phyloP scores from a whole-genome alignment of 352 stramenopile species.

The Phytopythium boreale region DNA sequence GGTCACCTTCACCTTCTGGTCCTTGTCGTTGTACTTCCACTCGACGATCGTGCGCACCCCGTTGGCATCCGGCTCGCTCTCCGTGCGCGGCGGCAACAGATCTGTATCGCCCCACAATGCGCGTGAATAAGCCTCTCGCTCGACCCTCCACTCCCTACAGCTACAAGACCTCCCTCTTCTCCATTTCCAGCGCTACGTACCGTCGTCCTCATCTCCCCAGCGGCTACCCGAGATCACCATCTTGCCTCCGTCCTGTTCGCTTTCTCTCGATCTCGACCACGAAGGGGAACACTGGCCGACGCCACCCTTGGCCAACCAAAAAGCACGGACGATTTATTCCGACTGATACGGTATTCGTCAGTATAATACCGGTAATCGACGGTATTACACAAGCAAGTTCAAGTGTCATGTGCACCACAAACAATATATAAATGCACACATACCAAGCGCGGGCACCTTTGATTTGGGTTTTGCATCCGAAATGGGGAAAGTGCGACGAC shows the following conservation, averaged over 20 bases:
- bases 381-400: background rate
- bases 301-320: conserved; percentile 1
- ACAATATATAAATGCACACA: too few relatives aligned
- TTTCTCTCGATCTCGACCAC: conserved; percentile 4
- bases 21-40: conserved; percentile 87
- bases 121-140: background rate
- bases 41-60: conserved; percentile 86
- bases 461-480: background rate
- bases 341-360: background rate
- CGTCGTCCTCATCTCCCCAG: conserved; percentile 76
- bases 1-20: conserved; percentile 90
- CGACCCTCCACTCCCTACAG: conserved; percentile 13
- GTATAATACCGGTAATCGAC: background rate
- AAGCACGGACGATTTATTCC: background rate
- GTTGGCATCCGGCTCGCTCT: conserved; percentile 77
- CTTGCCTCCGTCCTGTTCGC: conserved; percentile 5
- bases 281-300: background rate
- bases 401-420: background rate
- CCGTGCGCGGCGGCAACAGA: conserved; percentile 74
- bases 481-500: background rate
- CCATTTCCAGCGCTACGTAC: conserved; percentile 15
- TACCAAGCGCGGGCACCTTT: too few relatives aligned
- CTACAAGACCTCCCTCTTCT: background rate
- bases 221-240: conserved; percentile 77
- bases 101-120: conserved; percentile 10